Evolutionary conservation across 306 rosid genomes (phyloP).

Genomic region (Carpinus fangiana): DNA sequence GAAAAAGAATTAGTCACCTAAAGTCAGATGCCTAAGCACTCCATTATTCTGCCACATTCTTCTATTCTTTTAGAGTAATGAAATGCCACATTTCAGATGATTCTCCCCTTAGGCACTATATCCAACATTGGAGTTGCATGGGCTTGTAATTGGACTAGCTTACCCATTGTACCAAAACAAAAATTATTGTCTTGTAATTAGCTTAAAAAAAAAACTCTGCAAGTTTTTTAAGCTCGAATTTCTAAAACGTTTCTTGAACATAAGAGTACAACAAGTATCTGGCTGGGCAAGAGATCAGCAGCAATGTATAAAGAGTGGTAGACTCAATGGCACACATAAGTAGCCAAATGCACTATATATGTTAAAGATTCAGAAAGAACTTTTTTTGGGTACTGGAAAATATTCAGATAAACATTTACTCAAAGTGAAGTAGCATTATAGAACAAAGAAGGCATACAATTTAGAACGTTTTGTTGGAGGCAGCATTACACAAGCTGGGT

Average conservation of each 20-base stretch:
- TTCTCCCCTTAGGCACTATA: not conserved
- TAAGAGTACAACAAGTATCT: not conserved
- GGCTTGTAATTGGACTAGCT: not conserved
- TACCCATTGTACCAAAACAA: not conserved
- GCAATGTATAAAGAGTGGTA: slow-evolving; percentile 3
- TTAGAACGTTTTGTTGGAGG: slow-evolving; percentile 84
- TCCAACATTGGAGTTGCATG: not conserved
- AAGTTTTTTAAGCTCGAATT: not conserved
- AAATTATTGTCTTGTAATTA: not conserved
- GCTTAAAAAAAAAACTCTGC: not conserved
- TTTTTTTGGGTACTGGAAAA: not conserved
- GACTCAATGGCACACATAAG: not conserved
- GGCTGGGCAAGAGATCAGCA: slow-evolving; percentile 22
- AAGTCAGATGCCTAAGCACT: slow-evolving; percentile 17
- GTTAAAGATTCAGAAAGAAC: not conserved
- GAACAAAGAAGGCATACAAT: slow-evolving; percentile 66
- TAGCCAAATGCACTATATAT: not conserved
- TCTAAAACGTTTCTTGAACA: not conserved
- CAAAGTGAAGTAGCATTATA: slow-evolving; percentile 13
- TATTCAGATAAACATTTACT: slow-evolving; percentile 24
- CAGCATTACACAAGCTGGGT: slow-evolving; percentile 52
- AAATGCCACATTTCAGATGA: slow-evolving; percentile 17
- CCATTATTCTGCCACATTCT: slow-evolving; percentile 9
- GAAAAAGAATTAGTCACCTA: slow-evolving; percentile 17
- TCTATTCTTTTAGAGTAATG: slow-evolving; percentile 2